These are phyloP conservation scores for Cladosporium halotolerans DNA, from an alignment of 2,329 filamentous ascomycete genomes.

Conservation along the genomic window DNA sequence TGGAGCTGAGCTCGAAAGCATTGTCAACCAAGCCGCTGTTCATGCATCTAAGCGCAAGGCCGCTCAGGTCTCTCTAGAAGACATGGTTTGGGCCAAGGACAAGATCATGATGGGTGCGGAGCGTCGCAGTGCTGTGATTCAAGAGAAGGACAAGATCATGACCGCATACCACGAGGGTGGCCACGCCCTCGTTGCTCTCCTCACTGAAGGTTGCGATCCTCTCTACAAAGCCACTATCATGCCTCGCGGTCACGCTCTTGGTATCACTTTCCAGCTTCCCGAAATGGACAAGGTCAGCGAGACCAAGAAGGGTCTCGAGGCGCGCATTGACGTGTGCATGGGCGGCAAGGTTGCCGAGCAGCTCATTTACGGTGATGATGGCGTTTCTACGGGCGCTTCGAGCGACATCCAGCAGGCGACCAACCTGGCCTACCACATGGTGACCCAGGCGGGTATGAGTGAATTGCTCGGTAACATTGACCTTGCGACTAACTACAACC, in stretches of 20 bases:
- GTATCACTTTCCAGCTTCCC: slow-evolving; percentile 80
- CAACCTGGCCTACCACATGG: slow-evolving; percentile 74
- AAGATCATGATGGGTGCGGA: slow-evolving; percentile 97
- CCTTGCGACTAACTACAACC: slow-evolving; percentile 70
- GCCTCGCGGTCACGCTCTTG: slow-evolving; percentile 77
- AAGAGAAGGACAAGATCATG: slow-evolving; percentile 86
- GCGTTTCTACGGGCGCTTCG: slow-evolving; percentile 83
- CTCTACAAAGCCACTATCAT: slow-evolving; percentile 98
- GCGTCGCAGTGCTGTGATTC: slow-evolving; percentile 80
- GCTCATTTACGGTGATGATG: slow-evolving; percentile 82
- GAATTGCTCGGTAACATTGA: slow-evolving; percentile 83
- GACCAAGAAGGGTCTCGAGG: slow-evolving; percentile 77
- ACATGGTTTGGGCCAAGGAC: slow-evolving; percentile 97
- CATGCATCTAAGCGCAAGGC: slow-evolving; percentile 86
- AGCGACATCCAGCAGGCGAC: slow-evolving; percentile 79
- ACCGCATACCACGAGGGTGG: slow-evolving; percentile 97
- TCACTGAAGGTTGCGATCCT: slow-evolving; percentile 66
- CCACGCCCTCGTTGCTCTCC: slow-evolving; percentile 83
- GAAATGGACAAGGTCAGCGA: slow-evolving; percentile 89
- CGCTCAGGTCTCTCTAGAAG: slow-evolving; percentile 64
- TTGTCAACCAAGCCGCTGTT: slow-evolving; percentile 93
- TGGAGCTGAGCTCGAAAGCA: slow-evolving; percentile 90
- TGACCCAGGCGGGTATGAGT: slow-evolving; percentile 86
- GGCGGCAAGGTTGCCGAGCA: slow-evolving; percentile 88
- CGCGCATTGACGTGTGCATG: slow-evolving; percentile 71